Percentiles rank a stretch among this genome's conserved stretches.
phyloP scores from a whole-genome alignment of 176 grass and related monocot species.

The Musa schizocarpa region DNA sequence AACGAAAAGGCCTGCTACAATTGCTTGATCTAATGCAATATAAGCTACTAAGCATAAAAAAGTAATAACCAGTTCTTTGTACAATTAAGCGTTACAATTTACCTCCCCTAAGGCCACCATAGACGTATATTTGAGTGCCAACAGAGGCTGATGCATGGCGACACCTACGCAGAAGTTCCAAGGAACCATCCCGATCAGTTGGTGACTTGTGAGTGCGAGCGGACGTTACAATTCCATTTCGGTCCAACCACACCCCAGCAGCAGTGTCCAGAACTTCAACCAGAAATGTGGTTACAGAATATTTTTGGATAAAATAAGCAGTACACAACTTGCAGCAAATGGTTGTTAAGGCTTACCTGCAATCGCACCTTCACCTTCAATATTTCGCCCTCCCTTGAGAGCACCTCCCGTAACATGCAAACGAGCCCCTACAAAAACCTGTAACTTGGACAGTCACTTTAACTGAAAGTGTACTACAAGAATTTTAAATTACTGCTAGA shows the following conservation, averaged over 20 bases:
- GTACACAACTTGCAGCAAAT: not conserved
- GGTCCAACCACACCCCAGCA: conserved; percentile 98
- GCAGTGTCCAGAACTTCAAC: conserved; percentile 92
- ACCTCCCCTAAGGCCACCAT: conserved; percentile 96
- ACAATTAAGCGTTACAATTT: conserved; percentile 12
- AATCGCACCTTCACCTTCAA: conserved; percentile 80
- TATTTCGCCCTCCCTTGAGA: conserved; percentile 90
- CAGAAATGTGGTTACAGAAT: conserved; percentile 11
- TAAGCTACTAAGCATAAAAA: no score
- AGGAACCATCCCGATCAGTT: conserved; percentile 67
- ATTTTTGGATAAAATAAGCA: not conserved
- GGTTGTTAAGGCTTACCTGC: conserved; percentile 46
- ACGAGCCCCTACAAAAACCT: conserved; percentile 95
- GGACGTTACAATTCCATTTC: conserved; percentile 84
- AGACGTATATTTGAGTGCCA: conserved; percentile 75
- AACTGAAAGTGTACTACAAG: conserved; percentile 23
- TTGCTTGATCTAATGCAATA: no score
- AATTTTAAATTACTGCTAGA: conserved; percentile 10
- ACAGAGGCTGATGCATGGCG: conserved; percentile 87
- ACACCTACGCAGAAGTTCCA: conserved; percentile 85
- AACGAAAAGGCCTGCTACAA: no score
- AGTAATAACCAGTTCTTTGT: no score
- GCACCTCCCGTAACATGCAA: conserved; percentile 98
- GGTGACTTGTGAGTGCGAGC: conserved; percentile 61
- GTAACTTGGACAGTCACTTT: conserved; percentile 32